Evolutionary conservation across 805 yeast genomes (phyloP).

Genomic region (Vanderwaltozyma polyspora): DNA sequence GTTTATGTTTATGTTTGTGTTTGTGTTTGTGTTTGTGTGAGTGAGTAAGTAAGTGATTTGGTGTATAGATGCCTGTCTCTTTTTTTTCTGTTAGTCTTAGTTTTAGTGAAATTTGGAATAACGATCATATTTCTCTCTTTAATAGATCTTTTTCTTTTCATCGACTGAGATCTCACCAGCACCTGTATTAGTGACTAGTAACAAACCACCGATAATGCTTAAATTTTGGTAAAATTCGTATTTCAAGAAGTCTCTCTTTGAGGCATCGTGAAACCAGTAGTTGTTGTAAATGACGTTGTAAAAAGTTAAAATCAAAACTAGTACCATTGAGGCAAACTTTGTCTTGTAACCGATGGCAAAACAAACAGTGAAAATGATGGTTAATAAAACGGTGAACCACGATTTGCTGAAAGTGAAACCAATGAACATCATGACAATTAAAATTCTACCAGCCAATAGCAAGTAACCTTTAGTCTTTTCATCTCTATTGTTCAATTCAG

Average conservation of each 20-base stretch:
- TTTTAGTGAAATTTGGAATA: too few species aligned
- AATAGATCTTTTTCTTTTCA: conserved; percentile 89
- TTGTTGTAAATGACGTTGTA: conserved; percentile 76
- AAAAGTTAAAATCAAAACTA: conserved; percentile 56
- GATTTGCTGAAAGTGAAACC: conserved; percentile 71
- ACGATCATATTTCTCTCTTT: too few species aligned
- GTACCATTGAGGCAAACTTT: conserved; percentile 65
- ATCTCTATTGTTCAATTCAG: conserved; percentile 54
- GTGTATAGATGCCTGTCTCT: too few species aligned
- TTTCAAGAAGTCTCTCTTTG: conserved; percentile 74
- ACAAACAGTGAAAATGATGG: conserved; percentile 60
- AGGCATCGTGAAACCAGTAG: conserved; percentile 70
- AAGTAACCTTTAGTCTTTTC: conserved; percentile 56
- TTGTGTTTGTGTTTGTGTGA: too few species aligned
- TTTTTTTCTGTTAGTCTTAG: too few species aligned
- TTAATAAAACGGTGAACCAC: conserved; percentile 57
- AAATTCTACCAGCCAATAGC: conserved; percentile 75
- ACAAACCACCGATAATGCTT: conserved; percentile 87
- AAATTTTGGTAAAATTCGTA: conserved; percentile 92
- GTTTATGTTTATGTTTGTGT: too few species aligned
- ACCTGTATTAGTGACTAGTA: conserved; percentile 86
- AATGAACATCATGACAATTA: conserved; percentile 73
- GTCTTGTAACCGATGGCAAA: conserved; percentile 91
- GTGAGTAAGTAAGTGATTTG: too few species aligned
- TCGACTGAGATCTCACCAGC: conserved; percentile 91